Percentiles rank a stretch among this genome's conserved stretches.
phyloP scores from a whole-genome alignment of 78 protist genomes.

The Emiliania huxleyi region DNA sequence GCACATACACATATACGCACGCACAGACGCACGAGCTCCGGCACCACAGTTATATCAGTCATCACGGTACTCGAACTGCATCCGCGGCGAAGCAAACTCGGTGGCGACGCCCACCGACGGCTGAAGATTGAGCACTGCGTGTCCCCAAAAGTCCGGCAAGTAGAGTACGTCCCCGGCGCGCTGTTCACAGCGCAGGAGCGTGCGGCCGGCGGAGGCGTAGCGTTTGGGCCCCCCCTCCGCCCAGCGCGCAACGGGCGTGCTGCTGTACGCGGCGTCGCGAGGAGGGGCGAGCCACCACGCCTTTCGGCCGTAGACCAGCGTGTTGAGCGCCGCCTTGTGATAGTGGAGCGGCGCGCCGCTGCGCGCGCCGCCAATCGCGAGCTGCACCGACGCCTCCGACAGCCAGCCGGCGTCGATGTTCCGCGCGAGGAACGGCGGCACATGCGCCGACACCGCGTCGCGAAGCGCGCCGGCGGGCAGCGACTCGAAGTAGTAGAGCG shows the following conservation, averaged over 20 bases:
- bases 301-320: neutral
- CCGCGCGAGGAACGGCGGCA: neutral
- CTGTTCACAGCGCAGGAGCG: neutral
- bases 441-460: neutral
- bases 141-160: conserved; percentile 10
- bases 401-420: neutral
- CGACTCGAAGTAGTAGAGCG: neutral
- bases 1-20: too few species aligned
- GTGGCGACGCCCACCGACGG: neutral
- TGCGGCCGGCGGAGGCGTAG: neutral
- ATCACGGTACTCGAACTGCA: too few species aligned
- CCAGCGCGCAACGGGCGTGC: neutral
- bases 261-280: neutral
- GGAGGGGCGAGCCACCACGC: neutral
- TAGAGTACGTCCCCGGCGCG: neutral
- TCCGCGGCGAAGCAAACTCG: neutral
- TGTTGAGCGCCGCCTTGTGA: neutral
- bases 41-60: too few species aligned
- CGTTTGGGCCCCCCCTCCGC: neutral
- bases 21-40: too few species aligned
- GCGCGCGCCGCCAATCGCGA: neutral
- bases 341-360: neutral
- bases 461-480: neutral
- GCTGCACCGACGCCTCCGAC: neutral
- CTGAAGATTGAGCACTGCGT: neutral